A percentile compares a stretch with the other conserved stretches of the same genome.
Evolutionary conservation across 129 eudicot species (phyloP).

Genomic region (Artemisia tridentata): DNA sequence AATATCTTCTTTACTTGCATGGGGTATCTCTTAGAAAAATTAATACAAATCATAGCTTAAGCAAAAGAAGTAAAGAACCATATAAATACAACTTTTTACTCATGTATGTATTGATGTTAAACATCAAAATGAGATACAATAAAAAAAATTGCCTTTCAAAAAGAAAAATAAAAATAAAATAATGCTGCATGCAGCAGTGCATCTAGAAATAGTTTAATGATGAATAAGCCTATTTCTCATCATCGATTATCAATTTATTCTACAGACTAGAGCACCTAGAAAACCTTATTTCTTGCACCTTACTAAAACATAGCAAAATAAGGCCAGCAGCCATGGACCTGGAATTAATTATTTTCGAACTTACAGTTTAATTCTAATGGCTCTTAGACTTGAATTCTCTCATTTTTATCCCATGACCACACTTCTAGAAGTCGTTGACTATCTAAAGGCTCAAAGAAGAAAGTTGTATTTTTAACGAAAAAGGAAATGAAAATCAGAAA

Average conservation of each 20-base stretch:
- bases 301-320: neutral
- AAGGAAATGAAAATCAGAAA: too few relatives aligned
- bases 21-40: neutral
- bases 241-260: neutral
- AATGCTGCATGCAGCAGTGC: too few relatives aligned
- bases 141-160: neutral
- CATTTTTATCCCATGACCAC: neutral
- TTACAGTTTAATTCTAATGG: neutral
- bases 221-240: neutral
- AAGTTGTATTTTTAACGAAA: neutral
- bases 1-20: neutral
- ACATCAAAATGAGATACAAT: conserved; percentile 4
- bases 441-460: conserved; percentile 4
- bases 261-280: neutral
- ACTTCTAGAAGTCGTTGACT: neutral
- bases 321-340: conserved; percentile 2
- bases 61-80: conserved; percentile 18
- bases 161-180: too few relatives aligned
- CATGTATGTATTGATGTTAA: conserved; percentile 8
- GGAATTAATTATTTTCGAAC: neutral
- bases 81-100: neutral
- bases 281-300: conserved; percentile 10
- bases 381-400: neutral
- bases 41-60: neutral
- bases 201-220: neutral